A percentile compares a stretch with the other conserved stretches of the same genome.
These are phyloP conservation scores for Vitis labrusca DNA, from an alignment of 164 flowering plant genomes.

Conservation along the genomic window DNA sequence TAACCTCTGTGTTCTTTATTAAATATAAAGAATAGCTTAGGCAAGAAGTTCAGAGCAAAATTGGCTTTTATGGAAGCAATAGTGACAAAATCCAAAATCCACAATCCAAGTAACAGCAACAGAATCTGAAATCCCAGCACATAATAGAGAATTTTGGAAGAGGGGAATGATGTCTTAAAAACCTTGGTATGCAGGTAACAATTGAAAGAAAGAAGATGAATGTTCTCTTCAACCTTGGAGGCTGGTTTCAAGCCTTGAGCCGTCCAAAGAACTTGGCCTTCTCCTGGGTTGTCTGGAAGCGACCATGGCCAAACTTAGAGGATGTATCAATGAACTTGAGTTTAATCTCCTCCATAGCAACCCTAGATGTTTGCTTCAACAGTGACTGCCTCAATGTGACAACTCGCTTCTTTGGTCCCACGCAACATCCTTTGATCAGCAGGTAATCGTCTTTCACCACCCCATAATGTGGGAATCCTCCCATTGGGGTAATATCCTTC, in stretches of 20 bases:
- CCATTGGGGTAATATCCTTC: slow-evolving; percentile 79
- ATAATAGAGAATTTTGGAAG: too few relatives aligned
- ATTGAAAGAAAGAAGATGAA: too few relatives aligned
- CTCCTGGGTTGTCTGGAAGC: slow-evolving; percentile 71
- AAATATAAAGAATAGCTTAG: too few relatives aligned
- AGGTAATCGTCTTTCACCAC: slow-evolving; percentile 65
- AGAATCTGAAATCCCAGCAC: too few relatives aligned
- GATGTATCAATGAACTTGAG: slow-evolving; percentile 81
- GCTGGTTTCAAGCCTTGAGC: slow-evolving; percentile 42
- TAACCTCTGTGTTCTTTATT: too few relatives aligned
- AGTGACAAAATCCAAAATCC: too few relatives aligned
- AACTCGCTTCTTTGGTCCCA: slow-evolving; percentile 79
- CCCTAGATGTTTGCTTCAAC: slow-evolving; percentile 67
- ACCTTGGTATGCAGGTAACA: too few relatives aligned
- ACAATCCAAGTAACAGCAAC: too few relatives aligned
- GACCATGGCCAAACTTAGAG: slow-evolving; percentile 75
- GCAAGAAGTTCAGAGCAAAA: too few relatives aligned
- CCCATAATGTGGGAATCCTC: slow-evolving; percentile 81
- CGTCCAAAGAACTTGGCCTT: slow-evolving; percentile 67
- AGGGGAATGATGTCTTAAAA: too few relatives aligned
- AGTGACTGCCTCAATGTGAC: slow-evolving; percentile 69
- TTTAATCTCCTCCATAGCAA: slow-evolving; percentile 70
- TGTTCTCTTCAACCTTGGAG: too few relatives aligned
- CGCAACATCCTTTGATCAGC: slow-evolving; percentile 78
- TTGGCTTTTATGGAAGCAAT: too few relatives aligned